Percentiles rank a stretch among this genome's conserved stretches.
These are phyloP conservation scores for Smittium culicis DNA, from an alignment of 371 early-diverging fungal species.

Conservation along the genomic window DNA sequence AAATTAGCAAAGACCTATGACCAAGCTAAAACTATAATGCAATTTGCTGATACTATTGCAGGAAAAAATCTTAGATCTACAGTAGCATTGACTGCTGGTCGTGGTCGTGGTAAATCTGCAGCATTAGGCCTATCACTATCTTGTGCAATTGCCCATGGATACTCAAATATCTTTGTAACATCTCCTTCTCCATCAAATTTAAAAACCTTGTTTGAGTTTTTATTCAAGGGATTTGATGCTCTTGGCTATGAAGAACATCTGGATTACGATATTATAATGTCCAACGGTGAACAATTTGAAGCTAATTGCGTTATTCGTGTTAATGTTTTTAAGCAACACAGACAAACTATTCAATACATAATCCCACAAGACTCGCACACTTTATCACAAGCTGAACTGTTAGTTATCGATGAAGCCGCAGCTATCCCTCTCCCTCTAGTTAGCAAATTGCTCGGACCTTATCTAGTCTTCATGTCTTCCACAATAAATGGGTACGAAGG, in stretches of 20 bases:
- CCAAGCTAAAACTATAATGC: slow-evolving; percentile 88
- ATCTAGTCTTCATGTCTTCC: slow-evolving; percentile 96
- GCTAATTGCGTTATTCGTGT: slow-evolving; percentile 63
- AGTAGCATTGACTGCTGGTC: slow-evolving; percentile 87
- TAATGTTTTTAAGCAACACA: slow-evolving; percentile 88
- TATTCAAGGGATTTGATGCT: slow-evolving; percentile 92
- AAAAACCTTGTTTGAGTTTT: slow-evolving; percentile 94
- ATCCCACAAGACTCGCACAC: slow-evolving; percentile 87
- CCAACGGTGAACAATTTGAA: slow-evolving; percentile 66
- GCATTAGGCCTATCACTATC: slow-evolving; percentile 94
- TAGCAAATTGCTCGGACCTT: slow-evolving; percentile 79
- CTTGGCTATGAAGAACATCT: slow-evolving; percentile 94
- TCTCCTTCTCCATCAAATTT: slow-evolving; percentile 97
- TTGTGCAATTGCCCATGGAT: slow-evolving; percentile 93
- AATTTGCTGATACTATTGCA: slow-evolving; percentile 86
- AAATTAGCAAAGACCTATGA: slow-evolving; percentile 72
- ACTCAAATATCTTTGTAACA: slow-evolving; percentile 95
- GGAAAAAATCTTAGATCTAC: slow-evolving; percentile 86
- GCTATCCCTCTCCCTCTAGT: slow-evolving; percentile 95
- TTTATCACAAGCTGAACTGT: slow-evolving; percentile 88
- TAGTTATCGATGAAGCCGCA: slow-evolving; percentile 99
- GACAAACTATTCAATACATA: slow-evolving; percentile 97
- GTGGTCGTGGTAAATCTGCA: slow-evolving; percentile 99
- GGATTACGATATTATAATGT: slow-evolving; percentile 95
- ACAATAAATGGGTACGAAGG: slow-evolving; percentile 99